phyloP scores from a whole-genome alignment of 306 rosid species.

The Rosa chinensis region DNA sequence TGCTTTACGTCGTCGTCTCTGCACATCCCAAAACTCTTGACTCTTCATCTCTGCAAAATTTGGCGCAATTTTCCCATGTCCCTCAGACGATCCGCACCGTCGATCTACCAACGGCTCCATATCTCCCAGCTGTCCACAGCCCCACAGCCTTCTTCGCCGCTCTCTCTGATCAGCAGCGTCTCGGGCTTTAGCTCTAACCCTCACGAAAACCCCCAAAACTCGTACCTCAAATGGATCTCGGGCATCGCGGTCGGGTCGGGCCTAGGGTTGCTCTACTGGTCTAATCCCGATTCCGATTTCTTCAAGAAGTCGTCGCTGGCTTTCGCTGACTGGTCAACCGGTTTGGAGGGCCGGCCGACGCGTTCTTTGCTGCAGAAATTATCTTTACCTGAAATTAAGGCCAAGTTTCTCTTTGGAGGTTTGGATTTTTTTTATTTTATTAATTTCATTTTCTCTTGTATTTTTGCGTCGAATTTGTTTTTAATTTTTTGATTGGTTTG shows the following conservation, averaged over 20 bases:
- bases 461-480: background rate
- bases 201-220: constrained; percentile 14
- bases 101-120: constrained; percentile 32
- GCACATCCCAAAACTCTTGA: background rate
- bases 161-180: constrained; percentile 20
- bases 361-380: constrained; percentile 38
- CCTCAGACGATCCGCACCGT: constrained; percentile 42
- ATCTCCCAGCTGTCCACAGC: constrained; percentile 22
- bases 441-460: background rate
- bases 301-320: constrained; percentile 12
- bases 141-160: constrained; percentile 26
- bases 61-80: constrained; percentile 41
- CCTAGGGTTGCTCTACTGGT: constrained; percentile 57
- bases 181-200: constrained; percentile 5
- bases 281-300: constrained; percentile 24
- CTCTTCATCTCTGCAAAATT: background rate
- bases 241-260: constrained; percentile 43
- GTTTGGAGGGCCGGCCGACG: constrained; percentile 11
- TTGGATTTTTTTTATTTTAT: background rate
- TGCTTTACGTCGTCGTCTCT: constrained; percentile 6
- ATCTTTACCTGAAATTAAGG: constrained; percentile 49
- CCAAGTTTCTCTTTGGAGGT: constrained; percentile 56
- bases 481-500: constrained; percentile 5
- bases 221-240: constrained; percentile 40
- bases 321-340: constrained; percentile 33